Evolutionary conservation across 2,329 filamentous ascomycete species (phyloP), one percentile per base, ranked within the genome.

Genomic region (Penicillium aurantiogriseum): DNA sequence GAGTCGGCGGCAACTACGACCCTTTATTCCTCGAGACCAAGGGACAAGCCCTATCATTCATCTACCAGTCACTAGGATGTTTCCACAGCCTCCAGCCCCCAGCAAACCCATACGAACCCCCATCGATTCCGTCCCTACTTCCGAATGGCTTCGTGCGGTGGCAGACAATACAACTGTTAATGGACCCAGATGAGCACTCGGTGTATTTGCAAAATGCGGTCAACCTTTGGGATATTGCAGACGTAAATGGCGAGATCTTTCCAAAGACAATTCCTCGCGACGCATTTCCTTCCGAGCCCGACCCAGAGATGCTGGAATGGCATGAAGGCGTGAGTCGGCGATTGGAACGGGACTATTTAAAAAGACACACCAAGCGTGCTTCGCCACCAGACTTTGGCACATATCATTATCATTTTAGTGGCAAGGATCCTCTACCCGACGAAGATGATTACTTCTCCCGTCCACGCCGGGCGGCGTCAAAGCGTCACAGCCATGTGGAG

Each of bases 51-150:
- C 87, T 99, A 61, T 94, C 92, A 29, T 95, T 91, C 77, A 94
- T 97, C 63, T 97, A 95, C 81, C 89, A 91, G 69, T 90, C 90
- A 8, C 85, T 96, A 51, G 94, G 93, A 65, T 97, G 93, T 72
- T 89, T 92, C 67, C 93, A 97, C 76, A 87, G 86, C 49, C 81
- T 97, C 29, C 90, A 95, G 65, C 91, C 91, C 1, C 85, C 85
- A 1, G 74, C 75, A 47, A 83, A 85, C 39, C 83, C 90, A 61
- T 97, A 90, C 71, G 83, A 83, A 4, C 80, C 87, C 0, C 94
- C 93, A 0, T 86, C 84, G 0, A 83, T 97, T 42, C 94, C 94
- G 0, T 90, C 92, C 15, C 78, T 99, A 55, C 95, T 93, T 36
- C 81, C 83, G 0, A 85, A 86, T 68, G 94, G 94, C 40, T 99